A percentile compares a stretch with the other conserved stretches of the same genome.
Conservation (phyloP, 2,329 filamentous ascomycete genomes). For the Coniochaeta sp. region DNA sequence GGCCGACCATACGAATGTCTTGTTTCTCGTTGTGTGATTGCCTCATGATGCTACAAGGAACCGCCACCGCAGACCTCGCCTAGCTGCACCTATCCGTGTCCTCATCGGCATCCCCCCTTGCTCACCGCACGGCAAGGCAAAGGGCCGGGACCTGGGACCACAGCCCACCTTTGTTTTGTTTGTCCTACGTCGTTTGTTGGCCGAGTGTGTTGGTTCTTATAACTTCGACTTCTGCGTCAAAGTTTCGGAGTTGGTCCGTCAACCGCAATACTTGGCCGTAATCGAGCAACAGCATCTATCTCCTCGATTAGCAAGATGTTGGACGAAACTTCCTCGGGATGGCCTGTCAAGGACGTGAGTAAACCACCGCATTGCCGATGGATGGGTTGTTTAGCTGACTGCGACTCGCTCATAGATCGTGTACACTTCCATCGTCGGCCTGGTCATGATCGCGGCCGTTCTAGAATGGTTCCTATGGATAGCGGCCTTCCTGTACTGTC, state of each 20-base stretch:
- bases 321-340: conserved; percentile 31
- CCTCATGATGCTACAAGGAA: conserved; percentile 12
- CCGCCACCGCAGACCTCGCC: conserved; percentile 7
- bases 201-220: not conserved
- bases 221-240: too few species aligned
- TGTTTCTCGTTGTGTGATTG: not conserved
- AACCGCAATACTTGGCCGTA: not conserved
- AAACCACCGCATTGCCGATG: too few species aligned
- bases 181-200: conserved; percentile 4
- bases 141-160: too few species aligned
- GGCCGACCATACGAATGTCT: not conserved
- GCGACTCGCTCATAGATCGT: too few species aligned
- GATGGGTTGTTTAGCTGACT: too few species aligned
- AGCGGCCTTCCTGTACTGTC: conserved; percentile 86
- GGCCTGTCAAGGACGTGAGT: conserved; percentile 45
- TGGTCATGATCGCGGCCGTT: conserved; percentile 75
- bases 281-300: not conserved
- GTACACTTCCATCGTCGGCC: conserved; percentile 73
- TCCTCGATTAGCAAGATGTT: conserved; percentile 32
- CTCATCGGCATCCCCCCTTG: too few species aligned
- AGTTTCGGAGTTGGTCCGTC: not conserved
- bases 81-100: conserved; percentile 15
- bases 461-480: conserved; percentile 95
- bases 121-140: not conserved
- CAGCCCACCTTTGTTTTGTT: too few species aligned